Percentiles rank a stretch among this genome's conserved stretches.
Evolutionary conservation across 768 basidiomycete species (phyloP).

Genomic region (Exsudoporus frostii): DNA sequence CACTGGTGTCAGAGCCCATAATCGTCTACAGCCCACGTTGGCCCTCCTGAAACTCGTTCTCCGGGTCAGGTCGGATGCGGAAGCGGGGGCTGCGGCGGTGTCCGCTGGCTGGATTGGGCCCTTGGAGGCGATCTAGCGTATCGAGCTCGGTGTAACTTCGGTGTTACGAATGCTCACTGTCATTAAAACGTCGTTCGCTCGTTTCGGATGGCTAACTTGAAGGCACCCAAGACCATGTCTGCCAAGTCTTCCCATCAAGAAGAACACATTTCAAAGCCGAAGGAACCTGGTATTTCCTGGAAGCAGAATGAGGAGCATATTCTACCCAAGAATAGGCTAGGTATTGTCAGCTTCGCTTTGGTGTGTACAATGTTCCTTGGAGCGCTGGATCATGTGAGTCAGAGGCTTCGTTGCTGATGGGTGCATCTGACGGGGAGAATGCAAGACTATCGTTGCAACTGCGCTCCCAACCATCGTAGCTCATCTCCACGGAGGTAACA

Average conservation of each 20-base stretch:
- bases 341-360: constrained; percentile 23
- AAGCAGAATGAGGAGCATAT: constrained; percentile 49
- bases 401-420: neutral
- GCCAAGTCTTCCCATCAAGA: neutral
- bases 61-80: too few relatives aligned
- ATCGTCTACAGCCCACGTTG: too few relatives aligned
- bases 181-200: neutral
- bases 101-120: neutral
- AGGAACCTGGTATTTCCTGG: constrained; percentile 46
- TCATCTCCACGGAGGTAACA: constrained; percentile 56
- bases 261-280: neutral
- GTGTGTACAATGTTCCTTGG: constrained; percentile 32
- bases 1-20: too few relatives aligned
- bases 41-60: too few relatives aligned
- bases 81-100: too few relatives aligned
- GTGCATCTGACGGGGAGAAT: neutral
- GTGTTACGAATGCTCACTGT: neutral
- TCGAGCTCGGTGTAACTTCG: neutral
- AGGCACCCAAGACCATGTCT: neutral
- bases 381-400: constrained; percentile 53
- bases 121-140: neutral
- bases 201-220: neutral
- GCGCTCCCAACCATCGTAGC: constrained; percentile 68
- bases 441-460: constrained; percentile 61
- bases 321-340: constrained; percentile 35